These are phyloP conservation scores for Microbotryum lychnidis-dioicae DNA, from an alignment of 1,284 basidiomycete species.

Conservation along the genomic window DNA sequence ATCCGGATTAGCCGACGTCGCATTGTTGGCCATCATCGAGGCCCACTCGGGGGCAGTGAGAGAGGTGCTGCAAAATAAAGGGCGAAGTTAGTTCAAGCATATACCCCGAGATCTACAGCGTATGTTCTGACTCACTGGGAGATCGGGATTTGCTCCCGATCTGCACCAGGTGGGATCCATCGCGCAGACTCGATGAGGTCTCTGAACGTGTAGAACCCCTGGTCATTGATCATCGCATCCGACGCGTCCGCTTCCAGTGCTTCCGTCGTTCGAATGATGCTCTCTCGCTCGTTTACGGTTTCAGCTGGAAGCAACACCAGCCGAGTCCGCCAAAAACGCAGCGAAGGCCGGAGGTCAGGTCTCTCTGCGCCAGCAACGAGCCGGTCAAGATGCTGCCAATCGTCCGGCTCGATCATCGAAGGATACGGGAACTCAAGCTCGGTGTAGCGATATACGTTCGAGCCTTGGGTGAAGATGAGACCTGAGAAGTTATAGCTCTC, in stretches of 20 bases:
- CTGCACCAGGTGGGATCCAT: conserved; percentile 60
- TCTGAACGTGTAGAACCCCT: conserved; percentile 22
- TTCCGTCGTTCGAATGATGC: conserved; percentile 56
- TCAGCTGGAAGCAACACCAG: conserved; percentile 85
- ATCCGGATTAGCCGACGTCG: no score
- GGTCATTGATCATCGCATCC: conserved; percentile 22
- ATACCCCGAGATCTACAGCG: conserved; percentile 48
- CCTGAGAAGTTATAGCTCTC: conserved; percentile 70
- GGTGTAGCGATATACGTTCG: conserved; percentile 72
- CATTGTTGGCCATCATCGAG: background rate
- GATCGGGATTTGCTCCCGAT: conserved; percentile 40
- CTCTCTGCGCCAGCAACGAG: conserved; percentile 39
- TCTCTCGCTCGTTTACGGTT: conserved; percentile 51
- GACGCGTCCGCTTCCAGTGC: conserved; percentile 42
- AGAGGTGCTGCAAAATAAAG: conserved; percentile 48
- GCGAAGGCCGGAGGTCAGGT: conserved; percentile 31
- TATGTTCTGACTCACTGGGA: conserved; percentile 30
- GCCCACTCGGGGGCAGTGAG: conserved; percentile 65
- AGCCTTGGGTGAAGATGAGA: conserved; percentile 78
- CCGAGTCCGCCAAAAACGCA: conserved; percentile 83
- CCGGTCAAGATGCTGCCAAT: conserved; percentile 43
- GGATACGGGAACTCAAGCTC: conserved; percentile 24
- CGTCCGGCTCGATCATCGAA: conserved; percentile 28
- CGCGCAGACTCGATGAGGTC: conserved; percentile 52
- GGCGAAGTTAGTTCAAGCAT: conserved; percentile 36